These are phyloP conservation scores for Codiaeum variegatum DNA, from an alignment of 441 rosid species.

Conservation along the genomic window DNA sequence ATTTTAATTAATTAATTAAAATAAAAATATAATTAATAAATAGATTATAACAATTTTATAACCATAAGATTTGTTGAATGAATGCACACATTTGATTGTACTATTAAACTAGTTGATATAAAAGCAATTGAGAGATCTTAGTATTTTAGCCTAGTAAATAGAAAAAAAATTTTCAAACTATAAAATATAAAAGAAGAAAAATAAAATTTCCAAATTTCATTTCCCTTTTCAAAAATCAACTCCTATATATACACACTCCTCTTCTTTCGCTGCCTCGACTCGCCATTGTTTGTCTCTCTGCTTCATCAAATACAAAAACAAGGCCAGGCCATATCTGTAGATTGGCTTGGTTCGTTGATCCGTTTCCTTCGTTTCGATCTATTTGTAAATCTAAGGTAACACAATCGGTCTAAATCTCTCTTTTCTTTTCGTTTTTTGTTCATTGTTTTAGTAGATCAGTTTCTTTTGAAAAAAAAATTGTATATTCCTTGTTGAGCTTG, in stretches of 20 bases:
- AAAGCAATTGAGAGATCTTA: too few relatives aligned
- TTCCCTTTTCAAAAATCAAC: not conserved
- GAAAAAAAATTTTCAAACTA: too few relatives aligned
- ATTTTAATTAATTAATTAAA: too few relatives aligned
- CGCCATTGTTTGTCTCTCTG: not conserved
- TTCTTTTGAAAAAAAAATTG: not conserved
- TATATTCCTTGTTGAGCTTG: not conserved
- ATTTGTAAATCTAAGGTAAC: not conserved
- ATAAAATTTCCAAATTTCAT: not conserved
- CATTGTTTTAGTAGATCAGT: not conserved
- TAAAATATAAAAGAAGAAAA: too few relatives aligned
- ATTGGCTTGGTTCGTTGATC: conserved; percentile 11
- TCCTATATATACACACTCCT: not conserved
- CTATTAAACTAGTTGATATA: too few relatives aligned
- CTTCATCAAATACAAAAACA: not conserved
- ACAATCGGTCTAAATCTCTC: not conserved
- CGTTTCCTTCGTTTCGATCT: conserved; percentile 18
- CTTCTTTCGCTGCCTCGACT: not conserved
- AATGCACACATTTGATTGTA: too few relatives aligned
- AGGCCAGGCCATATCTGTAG: conserved; percentile 1
- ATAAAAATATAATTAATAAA: too few relatives aligned
- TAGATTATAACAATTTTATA: too few relatives aligned
- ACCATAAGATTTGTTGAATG: too few relatives aligned
- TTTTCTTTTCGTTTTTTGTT: not conserved
- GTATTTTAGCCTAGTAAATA: too few relatives aligned